These are phyloP conservation scores for Cryptococcus depauperatus DNA, from an alignment of 1,284 basidiomycete species.

Conservation along the genomic window DNA sequence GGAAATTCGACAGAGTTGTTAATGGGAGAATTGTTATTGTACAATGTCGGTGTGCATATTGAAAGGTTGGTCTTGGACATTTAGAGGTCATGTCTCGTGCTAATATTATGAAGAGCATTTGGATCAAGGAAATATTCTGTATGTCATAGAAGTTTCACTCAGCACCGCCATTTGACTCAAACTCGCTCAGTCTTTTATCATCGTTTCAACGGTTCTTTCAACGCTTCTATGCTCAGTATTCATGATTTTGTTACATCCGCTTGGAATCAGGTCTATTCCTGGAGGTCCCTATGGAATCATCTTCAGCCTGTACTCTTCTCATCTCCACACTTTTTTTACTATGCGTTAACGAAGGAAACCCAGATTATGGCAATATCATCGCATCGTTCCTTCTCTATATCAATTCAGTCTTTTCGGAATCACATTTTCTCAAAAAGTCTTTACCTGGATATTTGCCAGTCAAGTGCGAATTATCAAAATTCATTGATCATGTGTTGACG, in stretches of 20 bases:
- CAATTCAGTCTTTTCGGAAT: slow-evolving; percentile 65
- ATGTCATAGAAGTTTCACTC: slow-evolving; percentile 34
- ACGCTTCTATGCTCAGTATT: slow-evolving; percentile 59
- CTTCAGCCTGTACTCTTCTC: slow-evolving; percentile 34
- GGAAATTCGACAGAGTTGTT: slow-evolving; percentile 78
- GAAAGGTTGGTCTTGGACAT: slow-evolving; percentile 52
- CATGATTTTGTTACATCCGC: slow-evolving; percentile 56
- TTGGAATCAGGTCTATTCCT: slow-evolving; percentile 64
- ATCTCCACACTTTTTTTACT: background rate
- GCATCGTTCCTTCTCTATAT: slow-evolving; percentile 68
- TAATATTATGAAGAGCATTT: slow-evolving; percentile 51
- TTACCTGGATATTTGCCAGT: slow-evolving; percentile 58
- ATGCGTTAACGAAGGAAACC: slow-evolving; percentile 49
- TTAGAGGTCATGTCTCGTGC: background rate
- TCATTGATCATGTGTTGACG: background rate
- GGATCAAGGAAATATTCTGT: slow-evolving; percentile 84
- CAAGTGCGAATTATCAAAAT: slow-evolving; percentile 49
- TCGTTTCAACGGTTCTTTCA: slow-evolving; percentile 58
- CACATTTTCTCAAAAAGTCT: slow-evolving; percentile 64
- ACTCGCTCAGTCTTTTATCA: slow-evolving; percentile 59
- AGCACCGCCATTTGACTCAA: background rate
- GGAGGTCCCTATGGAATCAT: slow-evolving; percentile 64
- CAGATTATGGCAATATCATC: slow-evolving; percentile 69
- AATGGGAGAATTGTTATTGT: slow-evolving; percentile 65
- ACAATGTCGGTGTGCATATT: slow-evolving; percentile 61